A percentile compares a stretch with the other conserved stretches of the same genome.
Evolutionary conservation across 2,329 filamentous ascomycete genomes (phyloP).

Genomic region (Nemania sp.): DNA sequence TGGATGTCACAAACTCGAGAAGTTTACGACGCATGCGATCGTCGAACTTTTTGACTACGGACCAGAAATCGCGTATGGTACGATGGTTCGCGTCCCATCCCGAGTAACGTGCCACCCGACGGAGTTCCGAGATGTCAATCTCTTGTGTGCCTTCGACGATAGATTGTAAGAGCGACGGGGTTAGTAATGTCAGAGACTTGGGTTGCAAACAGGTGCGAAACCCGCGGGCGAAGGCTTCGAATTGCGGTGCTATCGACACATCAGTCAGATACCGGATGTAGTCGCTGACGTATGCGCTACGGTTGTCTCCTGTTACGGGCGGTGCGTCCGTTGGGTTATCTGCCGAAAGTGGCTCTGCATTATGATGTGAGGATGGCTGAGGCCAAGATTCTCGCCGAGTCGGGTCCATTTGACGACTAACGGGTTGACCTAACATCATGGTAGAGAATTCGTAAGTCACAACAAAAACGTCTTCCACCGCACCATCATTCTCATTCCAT

Average conservation of each 20-base stretch:
- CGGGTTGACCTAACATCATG: constrained; percentile 58
- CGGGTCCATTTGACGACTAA: constrained; percentile 61
- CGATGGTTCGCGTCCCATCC: constrained; percentile 74
- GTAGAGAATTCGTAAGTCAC: constrained; percentile 86
- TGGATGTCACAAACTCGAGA: constrained; percentile 93
- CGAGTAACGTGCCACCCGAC: constrained; percentile 75
- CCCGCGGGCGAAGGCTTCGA: constrained; percentile 77
- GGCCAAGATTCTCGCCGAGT: constrained; percentile 55
- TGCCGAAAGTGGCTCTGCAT: constrained; percentile 38
- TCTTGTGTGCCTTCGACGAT: constrained; percentile 82
- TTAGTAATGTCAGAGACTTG: constrained; percentile 74
- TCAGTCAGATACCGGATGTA: constrained; percentile 85
- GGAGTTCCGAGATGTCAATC: constrained; percentile 77
- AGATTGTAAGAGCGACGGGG: constrained; percentile 70
- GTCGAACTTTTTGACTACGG: constrained; percentile 70
- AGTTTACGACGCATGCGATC: constrained; percentile 73
- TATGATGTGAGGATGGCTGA: constrained; percentile 47
- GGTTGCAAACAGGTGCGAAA: constrained; percentile 76
- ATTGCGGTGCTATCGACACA: constrained; percentile 76
- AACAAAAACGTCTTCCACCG: constrained; percentile 80
- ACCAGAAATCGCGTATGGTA: constrained; percentile 82
- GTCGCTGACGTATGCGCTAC: constrained; percentile 76
- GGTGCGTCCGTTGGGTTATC: constrained; percentile 60
- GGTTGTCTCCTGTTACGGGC: constrained; percentile 81
- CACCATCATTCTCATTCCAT: constrained; percentile 75